Conservation (phyloP, 768 basidiomycete species). For the Dentipellis fragilis region DNA sequence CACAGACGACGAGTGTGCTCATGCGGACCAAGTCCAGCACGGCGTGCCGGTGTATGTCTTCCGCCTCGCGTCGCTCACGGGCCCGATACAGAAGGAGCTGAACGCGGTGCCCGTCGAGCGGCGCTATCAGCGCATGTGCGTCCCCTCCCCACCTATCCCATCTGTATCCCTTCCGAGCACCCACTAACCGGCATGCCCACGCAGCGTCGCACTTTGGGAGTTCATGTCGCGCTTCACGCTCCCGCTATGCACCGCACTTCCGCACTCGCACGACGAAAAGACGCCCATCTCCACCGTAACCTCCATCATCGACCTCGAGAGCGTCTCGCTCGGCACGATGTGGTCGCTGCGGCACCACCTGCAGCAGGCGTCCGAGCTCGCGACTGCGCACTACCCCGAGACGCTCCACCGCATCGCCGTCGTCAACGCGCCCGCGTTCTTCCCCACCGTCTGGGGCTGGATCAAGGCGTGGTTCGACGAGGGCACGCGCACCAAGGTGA, state of each 20-base stretch:
- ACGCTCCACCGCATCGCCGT: slow-evolving; percentile 57
- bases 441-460: slow-evolving; percentile 79
- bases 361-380: slow-evolving; percentile 63
- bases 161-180: neutral
- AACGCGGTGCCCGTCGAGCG: slow-evolving; percentile 40
- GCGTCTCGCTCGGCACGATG: slow-evolving; percentile 50
- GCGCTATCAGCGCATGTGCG: slow-evolving; percentile 65
- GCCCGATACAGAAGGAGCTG: slow-evolving; percentile 48
- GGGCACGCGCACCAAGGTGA: slow-evolving; percentile 67
- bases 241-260: slow-evolving; percentile 51
- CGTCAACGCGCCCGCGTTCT: slow-evolving; percentile 77
- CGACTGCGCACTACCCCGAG: slow-evolving; percentile 77
- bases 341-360: slow-evolving; percentile 66
- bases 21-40: slow-evolving; percentile 26
- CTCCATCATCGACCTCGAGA: slow-evolving; percentile 65
- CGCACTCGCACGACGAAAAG: slow-evolving; percentile 30
- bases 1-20: neutral
- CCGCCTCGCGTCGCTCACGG: slow-evolving; percentile 49
- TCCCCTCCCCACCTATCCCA: neutral
- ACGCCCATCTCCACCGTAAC: slow-evolving; percentile 22
- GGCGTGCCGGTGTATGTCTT: slow-evolving; percentile 75
- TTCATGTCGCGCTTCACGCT: slow-evolving; percentile 54
- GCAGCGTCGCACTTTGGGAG: slow-evolving; percentile 58
- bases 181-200: neutral
- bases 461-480: slow-evolving; percentile 80